These are phyloP conservation scores for Aspergillus japonicus DNA, from an alignment of 2,329 filamentous ascomycete genomes.

Conservation along the genomic window DNA sequence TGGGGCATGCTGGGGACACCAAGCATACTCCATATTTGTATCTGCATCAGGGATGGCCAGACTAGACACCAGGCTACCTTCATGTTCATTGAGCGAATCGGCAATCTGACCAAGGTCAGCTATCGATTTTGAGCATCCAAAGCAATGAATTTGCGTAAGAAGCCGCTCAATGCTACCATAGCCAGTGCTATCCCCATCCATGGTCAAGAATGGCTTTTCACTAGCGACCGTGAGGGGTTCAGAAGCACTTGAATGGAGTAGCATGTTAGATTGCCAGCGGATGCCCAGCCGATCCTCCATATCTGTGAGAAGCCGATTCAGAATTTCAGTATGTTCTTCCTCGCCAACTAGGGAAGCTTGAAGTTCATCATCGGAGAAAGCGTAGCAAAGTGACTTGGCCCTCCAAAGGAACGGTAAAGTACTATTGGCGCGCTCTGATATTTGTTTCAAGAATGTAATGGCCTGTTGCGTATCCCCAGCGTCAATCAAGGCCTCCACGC, in stretches of 20 bases:
- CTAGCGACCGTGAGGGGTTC: constrained; percentile 17
- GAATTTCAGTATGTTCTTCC: constrained; percentile 23
- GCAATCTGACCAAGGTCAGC: constrained; percentile 27
- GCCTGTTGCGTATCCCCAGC: constrained; percentile 24
- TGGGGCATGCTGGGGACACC: constrained; percentile 35
- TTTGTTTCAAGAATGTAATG: constrained; percentile 22
- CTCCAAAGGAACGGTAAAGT: constrained; percentile 27
- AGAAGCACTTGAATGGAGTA: constrained; percentile 20
- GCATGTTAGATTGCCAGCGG: constrained; percentile 24
- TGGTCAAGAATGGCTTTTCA: constrained; percentile 23
- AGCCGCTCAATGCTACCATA: constrained; percentile 27
- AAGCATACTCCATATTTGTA: constrained; percentile 26
- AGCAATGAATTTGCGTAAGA: constrained; percentile 25
- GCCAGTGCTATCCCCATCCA: constrained; percentile 26
- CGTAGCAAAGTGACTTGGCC: constrained; percentile 23
- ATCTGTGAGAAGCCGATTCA: constrained; percentile 25
- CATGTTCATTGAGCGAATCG: constrained; percentile 36
- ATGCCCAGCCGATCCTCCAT: constrained; percentile 35
- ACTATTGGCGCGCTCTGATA: constrained; percentile 23
- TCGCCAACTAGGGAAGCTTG: constrained; percentile 26
- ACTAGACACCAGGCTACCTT: constrained; percentile 30
- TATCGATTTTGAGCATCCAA: constrained; percentile 33
- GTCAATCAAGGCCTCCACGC: constrained; percentile 27
- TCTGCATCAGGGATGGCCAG: constrained; percentile 7
- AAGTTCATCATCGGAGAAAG: constrained; percentile 18